Conservation (phyloP, 805 yeast species). For the Saccharomycopsis vini region DNA sequence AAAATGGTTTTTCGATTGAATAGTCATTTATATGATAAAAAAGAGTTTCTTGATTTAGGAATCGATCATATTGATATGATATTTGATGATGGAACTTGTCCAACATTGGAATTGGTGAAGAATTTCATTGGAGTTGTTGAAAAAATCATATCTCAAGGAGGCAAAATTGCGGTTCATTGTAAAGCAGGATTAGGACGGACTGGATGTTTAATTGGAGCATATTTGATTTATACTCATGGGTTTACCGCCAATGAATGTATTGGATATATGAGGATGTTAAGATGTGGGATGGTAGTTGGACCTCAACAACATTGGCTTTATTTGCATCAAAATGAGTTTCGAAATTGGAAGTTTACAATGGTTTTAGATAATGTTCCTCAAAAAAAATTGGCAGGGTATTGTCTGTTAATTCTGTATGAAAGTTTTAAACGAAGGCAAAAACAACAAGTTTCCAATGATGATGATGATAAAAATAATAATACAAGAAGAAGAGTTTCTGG, state of each 20-base stretch:
- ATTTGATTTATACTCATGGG: slow-evolving; percentile 89
- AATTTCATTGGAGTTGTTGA: slow-evolving; percentile 94
- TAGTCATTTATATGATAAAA: slow-evolving; percentile 80
- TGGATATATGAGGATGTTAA: slow-evolving; percentile 88
- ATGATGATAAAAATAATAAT: slow-evolving; percentile 32
- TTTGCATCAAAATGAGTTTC: slow-evolving; percentile 88
- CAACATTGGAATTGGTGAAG: slow-evolving; percentile 86
- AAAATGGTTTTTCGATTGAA: slow-evolving; percentile 86
- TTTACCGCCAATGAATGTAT: slow-evolving; percentile 96
- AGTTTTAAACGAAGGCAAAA: slow-evolving; percentile 38
- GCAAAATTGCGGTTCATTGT: slow-evolving; percentile 97
- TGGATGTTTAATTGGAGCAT: slow-evolving; percentile 96
- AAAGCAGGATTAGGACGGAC: slow-evolving; percentile 98
- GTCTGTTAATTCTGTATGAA: slow-evolving; percentile 52
- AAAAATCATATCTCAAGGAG: slow-evolving; percentile 74
- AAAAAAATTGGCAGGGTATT: slow-evolving; percentile 57
- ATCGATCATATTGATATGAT: slow-evolving; percentile 92
- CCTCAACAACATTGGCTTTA: slow-evolving; percentile 99
- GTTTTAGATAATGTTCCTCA: slow-evolving; percentile 61
- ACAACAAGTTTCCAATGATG: slow-evolving; percentile 29
- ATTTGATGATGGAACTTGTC: slow-evolving; percentile 97
- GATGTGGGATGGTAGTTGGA: slow-evolving; percentile 99
- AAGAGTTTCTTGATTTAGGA: slow-evolving; percentile 72
- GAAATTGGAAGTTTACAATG: slow-evolving; percentile 95
- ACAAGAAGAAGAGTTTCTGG: slow-evolving; percentile 72